phyloP scores from a whole-genome alignment of 805 yeast genomes.

The Hanseniaspora occidentalis region DNA sequence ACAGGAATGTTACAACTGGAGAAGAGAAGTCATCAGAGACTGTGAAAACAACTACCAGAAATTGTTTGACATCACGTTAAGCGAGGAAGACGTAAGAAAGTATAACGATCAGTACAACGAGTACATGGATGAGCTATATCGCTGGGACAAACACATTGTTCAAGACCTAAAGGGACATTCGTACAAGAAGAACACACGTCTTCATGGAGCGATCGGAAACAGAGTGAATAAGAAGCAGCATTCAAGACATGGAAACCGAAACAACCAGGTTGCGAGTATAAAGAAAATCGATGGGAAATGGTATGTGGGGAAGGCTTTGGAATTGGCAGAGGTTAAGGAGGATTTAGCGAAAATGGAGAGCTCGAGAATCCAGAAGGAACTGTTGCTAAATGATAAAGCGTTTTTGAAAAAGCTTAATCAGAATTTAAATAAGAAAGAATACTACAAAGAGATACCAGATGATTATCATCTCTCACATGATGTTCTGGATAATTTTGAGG shows the following conservation, averaged over 20 bases:
- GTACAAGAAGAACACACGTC: slow-evolving; percentile 6
- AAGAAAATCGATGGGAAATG: slow-evolving; percentile 40
- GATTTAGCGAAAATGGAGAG: slow-evolving; percentile 27
- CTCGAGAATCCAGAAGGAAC: slow-evolving; percentile 12
- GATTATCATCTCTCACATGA: slow-evolving; percentile 25
- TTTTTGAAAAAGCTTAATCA: slow-evolving; percentile 7
- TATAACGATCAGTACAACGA: slow-evolving; percentile 64
- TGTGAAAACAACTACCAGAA: slow-evolving; percentile 46
- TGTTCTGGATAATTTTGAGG: slow-evolving; percentile 27
- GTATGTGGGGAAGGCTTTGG: slow-evolving; percentile 77
- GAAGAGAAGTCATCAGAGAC: slow-evolving; percentile 49
- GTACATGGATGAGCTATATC: slow-evolving; percentile 49
- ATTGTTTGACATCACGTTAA: slow-evolving; percentile 48
- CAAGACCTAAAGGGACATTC: slow-evolving; percentile 46
- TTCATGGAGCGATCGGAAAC: slow-evolving; percentile 13
- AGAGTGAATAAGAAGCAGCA: no score
- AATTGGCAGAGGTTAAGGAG: slow-evolving; percentile 58
- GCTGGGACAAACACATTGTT: slow-evolving; percentile 69
- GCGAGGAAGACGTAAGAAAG: slow-evolving; percentile 56
- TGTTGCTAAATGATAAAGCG: slow-evolving; percentile 6
- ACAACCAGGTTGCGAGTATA: slow-evolving; percentile 8
- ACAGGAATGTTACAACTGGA: slow-evolving; percentile 60
- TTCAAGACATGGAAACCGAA: slow-evolving; percentile 8
- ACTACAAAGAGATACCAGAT: slow-evolving; percentile 18
- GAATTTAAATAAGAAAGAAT: slow-evolving; percentile 12